Evolutionary conservation across 106 monocot species (phyloP).

Genomic region (Dendrobium officinale): DNA sequence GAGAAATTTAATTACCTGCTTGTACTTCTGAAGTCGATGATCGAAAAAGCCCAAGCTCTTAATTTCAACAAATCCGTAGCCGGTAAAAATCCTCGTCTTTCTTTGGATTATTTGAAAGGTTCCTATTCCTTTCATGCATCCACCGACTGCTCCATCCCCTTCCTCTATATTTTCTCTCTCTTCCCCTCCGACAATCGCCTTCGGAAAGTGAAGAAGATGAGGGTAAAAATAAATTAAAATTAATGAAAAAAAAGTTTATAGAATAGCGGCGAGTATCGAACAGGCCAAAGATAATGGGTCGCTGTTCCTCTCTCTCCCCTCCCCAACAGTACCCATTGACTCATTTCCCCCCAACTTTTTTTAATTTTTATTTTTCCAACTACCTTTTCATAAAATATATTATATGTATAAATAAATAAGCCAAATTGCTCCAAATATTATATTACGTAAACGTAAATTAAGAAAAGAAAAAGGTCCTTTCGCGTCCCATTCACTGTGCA

Average conservation of each 20-base stretch:
- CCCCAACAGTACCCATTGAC: constrained; percentile 4
- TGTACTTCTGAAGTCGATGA: background rate
- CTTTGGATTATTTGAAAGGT: constrained; percentile 1
- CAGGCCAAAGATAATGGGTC: constrained; percentile 35
- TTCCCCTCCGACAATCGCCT: constrained; percentile 46
- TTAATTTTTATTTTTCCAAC: too few relatives aligned
- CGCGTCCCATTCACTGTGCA: too few relatives aligned
- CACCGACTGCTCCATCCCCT: constrained; percentile 10
- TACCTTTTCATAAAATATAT: too few relatives aligned
- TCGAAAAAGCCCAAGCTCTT: too few relatives aligned
- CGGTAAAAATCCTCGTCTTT: constrained; percentile 27
- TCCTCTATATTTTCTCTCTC: constrained; percentile 19
- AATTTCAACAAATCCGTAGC: background rate
- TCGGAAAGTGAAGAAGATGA: constrained; percentile 27
- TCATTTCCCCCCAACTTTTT: background rate
- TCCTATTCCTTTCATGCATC: constrained; percentile 5
- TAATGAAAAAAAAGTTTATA: constrained; percentile 16
- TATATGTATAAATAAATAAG: too few relatives aligned
- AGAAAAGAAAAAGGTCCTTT: too few relatives aligned
- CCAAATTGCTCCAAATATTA: too few relatives aligned
- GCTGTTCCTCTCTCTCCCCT: constrained; percentile 19
- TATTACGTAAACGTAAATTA: too few relatives aligned
- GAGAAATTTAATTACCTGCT: background rate
- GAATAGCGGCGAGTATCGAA: constrained; percentile 22
- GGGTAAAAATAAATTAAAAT: background rate